phyloP scores from a whole-genome alignment of 2,329 filamentous ascomycete genomes.

The Diaporthe humulicola region DNA sequence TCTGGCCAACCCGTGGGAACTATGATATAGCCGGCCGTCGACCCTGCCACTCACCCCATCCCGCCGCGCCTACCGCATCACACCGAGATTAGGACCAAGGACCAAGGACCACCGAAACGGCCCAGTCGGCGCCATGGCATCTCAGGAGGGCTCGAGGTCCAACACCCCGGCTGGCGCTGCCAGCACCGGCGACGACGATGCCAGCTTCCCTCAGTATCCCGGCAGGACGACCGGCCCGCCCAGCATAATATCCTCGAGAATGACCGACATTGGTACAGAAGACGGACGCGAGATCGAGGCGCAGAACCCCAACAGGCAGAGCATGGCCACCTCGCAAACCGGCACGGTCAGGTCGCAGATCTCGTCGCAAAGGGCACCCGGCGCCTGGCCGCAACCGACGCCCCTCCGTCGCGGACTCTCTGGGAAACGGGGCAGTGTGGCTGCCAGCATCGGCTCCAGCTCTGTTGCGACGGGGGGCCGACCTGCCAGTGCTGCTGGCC shows the following conservation, averaged over 20 bases:
- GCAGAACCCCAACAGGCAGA: slow-evolving; percentile 46
- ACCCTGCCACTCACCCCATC: slow-evolving; percentile 20
- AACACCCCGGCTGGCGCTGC: slow-evolving; percentile 47
- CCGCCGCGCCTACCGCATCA: background rate
- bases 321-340: slow-evolving; percentile 59
- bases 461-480: slow-evolving; percentile 60
- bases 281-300: slow-evolving; percentile 62
- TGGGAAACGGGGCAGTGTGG: slow-evolving; percentile 57
- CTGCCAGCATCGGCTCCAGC: slow-evolving; percentile 53
- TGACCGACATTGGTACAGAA: slow-evolving; percentile 75
- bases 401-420: slow-evolving; percentile 67
- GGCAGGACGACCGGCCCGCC: slow-evolving; percentile 63
- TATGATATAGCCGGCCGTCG: slow-evolving; percentile 30
- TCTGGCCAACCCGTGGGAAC: background rate
- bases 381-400: slow-evolving; percentile 67
- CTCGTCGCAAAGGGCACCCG: slow-evolving; percentile 56
- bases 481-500: slow-evolving; percentile 77
- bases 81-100: background rate
- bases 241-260: slow-evolving; percentile 79
- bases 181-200: slow-evolving; percentile 50
- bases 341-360: slow-evolving; percentile 66
- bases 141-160: slow-evolving; percentile 52
- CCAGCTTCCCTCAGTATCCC: slow-evolving; percentile 57
- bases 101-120: background rate
- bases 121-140: slow-evolving; percentile 51